Percentiles rank a stretch among this genome's conserved stretches.
Evolutionary conservation across 768 basidiomycete genomes (phyloP).

Genomic region (Leccinellum luteum): DNA sequence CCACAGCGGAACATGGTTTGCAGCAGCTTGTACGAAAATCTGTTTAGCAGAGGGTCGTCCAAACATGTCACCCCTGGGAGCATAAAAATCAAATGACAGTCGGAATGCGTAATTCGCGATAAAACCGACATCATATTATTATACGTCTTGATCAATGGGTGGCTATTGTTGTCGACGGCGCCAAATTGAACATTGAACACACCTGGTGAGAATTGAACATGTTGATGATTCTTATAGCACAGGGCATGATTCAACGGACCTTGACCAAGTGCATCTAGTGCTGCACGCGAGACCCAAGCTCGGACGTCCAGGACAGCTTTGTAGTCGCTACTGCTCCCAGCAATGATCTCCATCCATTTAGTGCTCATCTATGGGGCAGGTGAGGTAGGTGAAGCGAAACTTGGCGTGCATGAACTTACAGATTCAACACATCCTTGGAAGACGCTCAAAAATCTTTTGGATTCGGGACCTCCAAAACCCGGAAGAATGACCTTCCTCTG

Average conservation of each 20-base stretch:
- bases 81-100: not conserved
- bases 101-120: conserved; percentile 2
- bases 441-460: conserved; percentile 47
- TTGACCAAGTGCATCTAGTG: conserved; percentile 40
- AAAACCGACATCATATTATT: conserved; percentile 11
- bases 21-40: conserved; percentile 13
- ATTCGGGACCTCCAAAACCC: conserved; percentile 49
- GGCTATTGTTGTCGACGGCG: conserved; percentile 3
- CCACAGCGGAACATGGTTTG: conserved; percentile 12
- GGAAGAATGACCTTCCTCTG: conserved; percentile 56
- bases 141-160: conserved; percentile 12
- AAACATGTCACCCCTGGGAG: conserved; percentile 20
- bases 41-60: conserved; percentile 14
- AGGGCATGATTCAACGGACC: conserved; percentile 29
- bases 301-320: not conserved
- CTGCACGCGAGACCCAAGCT: not conserved
- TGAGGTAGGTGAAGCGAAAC: not conserved
- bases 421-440: conserved; percentile 39
- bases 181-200: conserved; percentile 48
- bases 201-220: not conserved
- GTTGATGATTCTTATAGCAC: not conserved
- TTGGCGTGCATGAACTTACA: conserved; percentile 11
- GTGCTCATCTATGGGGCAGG: not conserved
- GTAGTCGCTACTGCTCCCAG: not conserved
- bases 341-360: not conserved